Percentiles rank a stretch among this genome's conserved stretches.
These are phyloP conservation scores for Corylus heterophylla DNA, from an alignment of 306 rosid species.

Conservation along the genomic window DNA sequence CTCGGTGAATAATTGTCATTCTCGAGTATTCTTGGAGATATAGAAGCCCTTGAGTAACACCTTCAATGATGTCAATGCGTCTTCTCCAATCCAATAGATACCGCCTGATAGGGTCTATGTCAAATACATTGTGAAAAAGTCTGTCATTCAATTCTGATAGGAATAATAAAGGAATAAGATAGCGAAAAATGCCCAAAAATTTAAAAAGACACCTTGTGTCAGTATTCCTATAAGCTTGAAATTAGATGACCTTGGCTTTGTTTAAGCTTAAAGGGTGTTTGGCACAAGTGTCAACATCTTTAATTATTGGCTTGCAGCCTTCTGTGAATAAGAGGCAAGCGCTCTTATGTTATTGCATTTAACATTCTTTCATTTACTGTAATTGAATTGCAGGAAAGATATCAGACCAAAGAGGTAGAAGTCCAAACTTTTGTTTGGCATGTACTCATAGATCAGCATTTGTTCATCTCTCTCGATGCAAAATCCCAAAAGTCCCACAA, in stretches of 20 bases:
- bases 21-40: conserved; percentile 42
- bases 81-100: conserved; percentile 30
- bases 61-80: conserved; percentile 30
- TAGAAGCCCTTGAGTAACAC: conserved; percentile 38
- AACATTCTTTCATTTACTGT: neutral
- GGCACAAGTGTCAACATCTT: neutral
- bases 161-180: too few species aligned
- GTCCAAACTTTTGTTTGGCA: conserved; percentile 56
- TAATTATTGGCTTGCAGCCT: too few species aligned
- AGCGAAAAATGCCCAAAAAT: too few species aligned
- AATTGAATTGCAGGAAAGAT: neutral
- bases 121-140: neutral
- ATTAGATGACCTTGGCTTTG: too few species aligned
- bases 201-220: neutral
- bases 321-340: too few species aligned
- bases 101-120: conserved; percentile 17
- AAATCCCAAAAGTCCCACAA: conserved; percentile 41
- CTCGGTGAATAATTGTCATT: conserved; percentile 34
- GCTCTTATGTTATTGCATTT: neutral
- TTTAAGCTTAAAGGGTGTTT: too few species aligned
- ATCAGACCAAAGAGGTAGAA: conserved; percentile 38
- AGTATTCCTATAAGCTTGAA: too few species aligned
- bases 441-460: conserved; percentile 47
- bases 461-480: conserved; percentile 41
- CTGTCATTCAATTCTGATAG: neutral